Evolutionary conservation across 2,329 filamentous ascomycete genomes (phyloP), one percentile per base, ranked within the genome.

Genomic region (Fusarium sp.): DNA sequence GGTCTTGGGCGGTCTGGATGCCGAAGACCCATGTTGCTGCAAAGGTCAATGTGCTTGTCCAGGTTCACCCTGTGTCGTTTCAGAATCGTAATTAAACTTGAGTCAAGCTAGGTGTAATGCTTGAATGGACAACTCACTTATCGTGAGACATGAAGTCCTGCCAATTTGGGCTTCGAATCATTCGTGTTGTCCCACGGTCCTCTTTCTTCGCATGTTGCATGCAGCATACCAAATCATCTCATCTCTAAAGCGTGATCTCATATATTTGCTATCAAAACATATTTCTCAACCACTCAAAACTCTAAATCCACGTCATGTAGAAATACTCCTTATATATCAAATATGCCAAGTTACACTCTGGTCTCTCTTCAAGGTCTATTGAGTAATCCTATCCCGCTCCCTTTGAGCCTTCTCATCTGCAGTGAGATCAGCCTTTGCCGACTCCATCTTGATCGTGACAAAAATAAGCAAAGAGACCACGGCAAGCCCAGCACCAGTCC

Each of bases 401-500:
- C 74, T 43, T 48, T 73, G 71, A 0, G 74, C 74, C 75, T 83
- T 85, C 74, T 89, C 87, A 67, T 89, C 87, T 0, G 83, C 82
- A 3, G 87, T 89, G 74, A 88, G 70, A 57, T 85, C 84, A 65
- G 86, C 84, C 74, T 83, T 81, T 2, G 87, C 87, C 46, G 83
- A 83, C 1, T 82, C 81, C 30, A 90, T 82, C 56, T 82, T 79
- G 6, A 90, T 84, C 39, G 86, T 88, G 0, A 86, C 77, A 57
- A 90, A 83, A 15, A 91, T 75, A 0, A 79, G 15, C 54, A 91
- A 65, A 1, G 86, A 83, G 1, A 84, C 68, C 5, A 75, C 81
- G 0, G 88, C 85, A 49, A 86, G 81, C 2, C 82, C 89, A 22
- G 88, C 81, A 52, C 88, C 86, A 24, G 89, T 87, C 89, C 89